Evolutionary conservation across 108 stramenopile genomes (phyloP).

Genomic region (Skeletonema potamos): DNA sequence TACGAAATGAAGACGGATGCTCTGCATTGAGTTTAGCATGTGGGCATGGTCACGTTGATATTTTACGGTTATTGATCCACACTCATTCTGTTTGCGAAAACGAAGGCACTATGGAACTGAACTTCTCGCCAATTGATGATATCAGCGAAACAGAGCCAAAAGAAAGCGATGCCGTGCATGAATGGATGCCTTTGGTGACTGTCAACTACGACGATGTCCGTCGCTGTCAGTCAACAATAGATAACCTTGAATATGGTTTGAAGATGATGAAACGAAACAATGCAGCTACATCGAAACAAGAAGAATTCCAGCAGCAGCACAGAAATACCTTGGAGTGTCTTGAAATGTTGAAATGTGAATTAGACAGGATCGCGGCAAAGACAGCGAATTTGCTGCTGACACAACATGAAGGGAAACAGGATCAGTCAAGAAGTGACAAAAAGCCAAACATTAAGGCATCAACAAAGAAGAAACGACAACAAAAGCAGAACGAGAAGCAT

Average conservation of each 20-base stretch:
- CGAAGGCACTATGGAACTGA: not conserved
- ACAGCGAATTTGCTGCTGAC: constrained; percentile 7
- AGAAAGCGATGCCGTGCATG: not conserved
- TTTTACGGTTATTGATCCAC: constrained; percentile 38
- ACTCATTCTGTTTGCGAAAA: not conserved
- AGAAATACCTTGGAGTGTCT: constrained; percentile 18
- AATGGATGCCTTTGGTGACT: constrained; percentile 22
- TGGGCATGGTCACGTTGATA: constrained; percentile 44
- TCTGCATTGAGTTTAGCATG: constrained; percentile 50
- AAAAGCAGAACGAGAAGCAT: not conserved
- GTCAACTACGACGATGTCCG: constrained; percentile 29
- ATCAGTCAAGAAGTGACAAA: not conserved
- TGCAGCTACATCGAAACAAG: not conserved
- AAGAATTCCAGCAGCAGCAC: constrained; percentile 14
- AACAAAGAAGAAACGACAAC: constrained; percentile 19
- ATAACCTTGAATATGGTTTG: constrained; percentile 18
- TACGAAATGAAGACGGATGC: constrained; percentile 14
- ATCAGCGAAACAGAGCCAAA: not conserved
- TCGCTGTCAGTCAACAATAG: constrained; percentile 28
- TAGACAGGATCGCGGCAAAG: constrained; percentile 2
- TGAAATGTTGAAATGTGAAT: constrained; percentile 14
- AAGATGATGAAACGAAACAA: constrained; percentile 21
- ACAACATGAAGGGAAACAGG: not conserved
- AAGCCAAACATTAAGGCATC: constrained; percentile 18
- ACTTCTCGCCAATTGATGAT: not conserved